Conservation (phyloP, 257 asterid genomes). For the Eucommia ulmoides region DNA sequence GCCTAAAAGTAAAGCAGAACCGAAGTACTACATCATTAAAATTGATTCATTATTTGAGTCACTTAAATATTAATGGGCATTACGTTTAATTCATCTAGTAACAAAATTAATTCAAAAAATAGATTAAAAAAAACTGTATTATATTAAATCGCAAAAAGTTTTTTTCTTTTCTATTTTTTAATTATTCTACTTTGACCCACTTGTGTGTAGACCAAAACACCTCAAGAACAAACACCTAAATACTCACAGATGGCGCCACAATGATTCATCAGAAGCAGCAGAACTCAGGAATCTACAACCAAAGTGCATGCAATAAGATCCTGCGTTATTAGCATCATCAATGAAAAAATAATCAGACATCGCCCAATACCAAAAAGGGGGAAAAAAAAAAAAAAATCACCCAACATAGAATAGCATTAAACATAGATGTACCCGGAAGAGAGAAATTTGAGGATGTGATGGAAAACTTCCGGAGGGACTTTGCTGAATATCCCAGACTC, state of each 20-base stretch:
- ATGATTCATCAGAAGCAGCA: constrained; percentile 71
- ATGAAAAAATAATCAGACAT: constrained; percentile 5
- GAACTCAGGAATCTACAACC: constrained; percentile 60
- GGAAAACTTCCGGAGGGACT: constrained; percentile 65
- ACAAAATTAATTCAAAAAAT: too few relatives aligned
- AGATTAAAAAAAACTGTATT: too few relatives aligned
- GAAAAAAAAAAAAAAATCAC: background rate
- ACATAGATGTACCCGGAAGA: constrained; percentile 46
- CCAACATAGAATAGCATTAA: background rate
- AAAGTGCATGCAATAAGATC: constrained; percentile 75
- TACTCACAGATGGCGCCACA: constrained; percentile 88
- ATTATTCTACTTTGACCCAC: background rate
- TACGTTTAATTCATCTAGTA: too few relatives aligned
- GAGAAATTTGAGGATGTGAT: constrained; percentile 65
- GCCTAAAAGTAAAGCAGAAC: too few relatives aligned
- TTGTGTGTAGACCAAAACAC: background rate
- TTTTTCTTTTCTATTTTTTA: too few relatives aligned
- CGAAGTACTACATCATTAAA: too few relatives aligned
- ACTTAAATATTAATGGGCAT: too few relatives aligned
- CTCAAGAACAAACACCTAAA: constrained; percentile 6
- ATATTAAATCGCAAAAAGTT: too few relatives aligned
- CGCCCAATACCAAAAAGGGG: background rate
- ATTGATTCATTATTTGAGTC: too few relatives aligned
- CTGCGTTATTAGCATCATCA: constrained; percentile 25
- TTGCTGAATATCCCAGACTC: constrained; percentile 48